Evolutionary conservation across 805 yeast species (phyloP), one percentile per base, ranked within the genome.

Genomic region (Blastobotrys terrestris): DNA sequence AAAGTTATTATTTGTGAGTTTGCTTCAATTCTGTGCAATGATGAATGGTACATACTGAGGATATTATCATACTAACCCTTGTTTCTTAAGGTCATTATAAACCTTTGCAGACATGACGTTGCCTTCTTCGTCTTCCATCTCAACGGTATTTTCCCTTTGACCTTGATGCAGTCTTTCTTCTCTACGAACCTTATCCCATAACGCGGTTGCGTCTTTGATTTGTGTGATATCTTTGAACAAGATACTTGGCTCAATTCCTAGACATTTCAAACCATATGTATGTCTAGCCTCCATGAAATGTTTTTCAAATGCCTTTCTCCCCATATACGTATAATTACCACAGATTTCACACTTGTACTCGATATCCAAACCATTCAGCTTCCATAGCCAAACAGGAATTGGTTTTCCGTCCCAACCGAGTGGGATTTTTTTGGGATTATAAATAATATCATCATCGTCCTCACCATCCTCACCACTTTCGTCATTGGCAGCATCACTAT

Each of bases 121-220:
- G 8, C 98, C 99, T 15, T 88, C 90, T 1, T 80, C 85, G 64
- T 94, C 98, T 66, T 92, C 98, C 39, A 91, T 86, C 67, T 94
- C 96, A 11, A 84, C 76, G 1, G 81, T 79, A 50, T 75, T 73
- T 57, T 84, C 86, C 46, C 62, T 64, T 50, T 75, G 72, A 20
- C 71, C 71, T 31, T 73, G 72, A 49, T 67, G 67, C 7, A 65
- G 59, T 43, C 77, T 64, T 3, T 63, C 59, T 47, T 72, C 72
- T 48, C 64, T 61, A 52, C 71, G 71, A 7, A 83, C 55, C 22
- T 68, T 70, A 1, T 72, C 71, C 81, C 85, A 79, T 26, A 94
- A 67, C 13, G 71, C 67, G 31, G 72, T 19, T 11, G 91, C 97
- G 47, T 91, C 97, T 2, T 76, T 71, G 13, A 92, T 85, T 7